Percentiles rank a stretch among this genome's conserved stretches.
These are phyloP conservation scores for Scenedesmus sp. DNA, from an alignment of 163 green algal genomes.

Conservation along the genomic window DNA sequence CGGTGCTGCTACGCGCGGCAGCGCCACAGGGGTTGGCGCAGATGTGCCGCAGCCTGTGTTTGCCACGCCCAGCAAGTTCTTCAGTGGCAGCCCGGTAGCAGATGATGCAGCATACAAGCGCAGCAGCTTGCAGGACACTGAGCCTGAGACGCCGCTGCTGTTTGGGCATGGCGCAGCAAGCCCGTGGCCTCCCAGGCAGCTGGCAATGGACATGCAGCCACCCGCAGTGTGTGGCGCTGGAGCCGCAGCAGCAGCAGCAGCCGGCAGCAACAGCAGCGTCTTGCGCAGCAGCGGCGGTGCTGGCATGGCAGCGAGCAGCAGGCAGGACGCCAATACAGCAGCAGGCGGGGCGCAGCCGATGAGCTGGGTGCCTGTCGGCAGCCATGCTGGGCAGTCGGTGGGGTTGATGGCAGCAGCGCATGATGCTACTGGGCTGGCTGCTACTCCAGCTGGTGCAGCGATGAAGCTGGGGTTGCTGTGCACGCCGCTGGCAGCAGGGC, in stretches of 20 bases:
- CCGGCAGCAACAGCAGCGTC: constrained; percentile 7
- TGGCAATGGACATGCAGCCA: background rate
- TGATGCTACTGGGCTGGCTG: background rate
- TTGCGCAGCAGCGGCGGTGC: background rate
- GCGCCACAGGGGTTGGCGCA: background rate
- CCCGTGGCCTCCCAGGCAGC: background rate
- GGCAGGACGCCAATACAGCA: background rate
- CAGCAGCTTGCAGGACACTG: constrained; percentile 1
- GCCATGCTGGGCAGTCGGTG: background rate
- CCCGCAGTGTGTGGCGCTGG: background rate
- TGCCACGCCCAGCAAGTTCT: constrained; percentile 48
- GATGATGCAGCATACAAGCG: background rate
- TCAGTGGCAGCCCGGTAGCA: constrained; percentile 29
- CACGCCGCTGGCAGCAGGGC: background rate
- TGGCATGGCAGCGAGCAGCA: background rate
- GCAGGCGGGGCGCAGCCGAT: background rate
- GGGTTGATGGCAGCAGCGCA: constrained; percentile 15
- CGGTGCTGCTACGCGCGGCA: background rate
- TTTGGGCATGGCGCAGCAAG: constrained; percentile 10
- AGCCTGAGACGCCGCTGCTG: constrained; percentile 25
- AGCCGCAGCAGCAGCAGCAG: background rate
- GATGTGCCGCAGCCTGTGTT: background rate
- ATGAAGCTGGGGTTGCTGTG: constrained; percentile 9
- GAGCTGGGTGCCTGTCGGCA: constrained; percentile 34
- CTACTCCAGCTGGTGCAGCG: background rate